Evolutionary conservation across 2,329 filamentous ascomycete species (phyloP).

Genomic region (Calycina herbarum): DNA sequence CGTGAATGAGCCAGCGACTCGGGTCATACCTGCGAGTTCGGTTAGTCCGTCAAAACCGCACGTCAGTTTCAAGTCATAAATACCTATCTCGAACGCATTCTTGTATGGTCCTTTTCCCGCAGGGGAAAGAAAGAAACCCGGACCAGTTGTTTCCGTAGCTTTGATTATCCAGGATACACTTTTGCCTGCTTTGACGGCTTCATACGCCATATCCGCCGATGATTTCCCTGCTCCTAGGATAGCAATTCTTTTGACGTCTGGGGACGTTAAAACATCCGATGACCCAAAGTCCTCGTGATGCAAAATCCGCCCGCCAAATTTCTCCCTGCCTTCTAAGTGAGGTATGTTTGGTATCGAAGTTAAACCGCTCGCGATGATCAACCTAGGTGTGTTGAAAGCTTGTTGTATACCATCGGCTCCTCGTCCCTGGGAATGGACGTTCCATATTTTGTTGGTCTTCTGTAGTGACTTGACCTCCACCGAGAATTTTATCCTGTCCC

Average conservation of each 20-base stretch:
- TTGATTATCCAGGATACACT: conserved; percentile 40
- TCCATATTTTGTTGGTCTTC: conserved; percentile 26
- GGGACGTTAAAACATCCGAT: conserved; percentile 30
- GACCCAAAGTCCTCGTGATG: conserved; percentile 40
- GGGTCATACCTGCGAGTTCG: conserved; percentile 14
- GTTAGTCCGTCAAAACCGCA: background rate
- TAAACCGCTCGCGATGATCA: conserved; percentile 21
- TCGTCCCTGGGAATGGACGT: background rate
- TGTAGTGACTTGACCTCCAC: conserved; percentile 28
- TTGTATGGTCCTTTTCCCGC: conserved; percentile 32
- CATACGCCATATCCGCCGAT: conserved; percentile 42
- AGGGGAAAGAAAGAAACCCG: conserved; percentile 34
- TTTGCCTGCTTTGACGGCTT: conserved; percentile 38
- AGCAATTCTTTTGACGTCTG: conserved; percentile 30
- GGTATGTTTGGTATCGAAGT: conserved; percentile 35
- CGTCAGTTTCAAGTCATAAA: background rate
- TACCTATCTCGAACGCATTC: conserved; percentile 28
- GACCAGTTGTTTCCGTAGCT: conserved; percentile 35
- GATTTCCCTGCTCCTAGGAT: conserved; percentile 41
- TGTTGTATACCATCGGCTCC: background rate
- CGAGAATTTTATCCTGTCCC: conserved; percentile 28
- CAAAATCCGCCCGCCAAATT: conserved; percentile 35
- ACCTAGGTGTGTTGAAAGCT: conserved; percentile 7
- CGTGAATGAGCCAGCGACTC: conserved; percentile 16
- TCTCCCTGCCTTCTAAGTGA: conserved; percentile 31